Percentiles rank a stretch among this genome's conserved stretches.
phyloP scores from a whole-genome alignment of 306 rosid species.

The Quercus rubra region DNA sequence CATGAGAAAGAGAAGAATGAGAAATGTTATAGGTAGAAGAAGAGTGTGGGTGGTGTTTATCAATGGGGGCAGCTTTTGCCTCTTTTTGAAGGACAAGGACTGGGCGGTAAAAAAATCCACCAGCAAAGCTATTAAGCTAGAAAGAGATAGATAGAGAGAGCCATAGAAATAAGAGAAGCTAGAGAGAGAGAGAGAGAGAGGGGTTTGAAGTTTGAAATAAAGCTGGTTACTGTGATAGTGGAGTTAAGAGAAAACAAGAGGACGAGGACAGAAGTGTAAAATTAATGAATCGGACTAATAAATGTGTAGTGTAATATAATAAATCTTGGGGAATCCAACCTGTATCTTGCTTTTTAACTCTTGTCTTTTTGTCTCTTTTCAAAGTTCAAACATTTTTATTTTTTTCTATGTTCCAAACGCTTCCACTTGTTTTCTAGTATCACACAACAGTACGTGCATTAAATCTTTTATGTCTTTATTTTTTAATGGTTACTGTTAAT shows the following conservation, averaged over 20 bases:
- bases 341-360: constrained; percentile 26
- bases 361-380: constrained; percentile 52
- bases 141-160: constrained; percentile 23
- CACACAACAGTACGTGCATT: constrained; percentile 27
- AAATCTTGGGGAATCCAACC: constrained; percentile 57
- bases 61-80: constrained; percentile 21
- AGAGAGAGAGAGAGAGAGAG: constrained; percentile 4
- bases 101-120: constrained; percentile 33
- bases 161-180: background rate
- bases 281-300: constrained; percentile 27
- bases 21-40: too few species aligned
- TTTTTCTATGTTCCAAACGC: constrained; percentile 14
- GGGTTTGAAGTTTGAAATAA: constrained; percentile 68
- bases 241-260: constrained; percentile 22
- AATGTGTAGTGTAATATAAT: constrained; percentile 8
- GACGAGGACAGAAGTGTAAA: constrained; percentile 62
- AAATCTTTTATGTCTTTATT: background rate
- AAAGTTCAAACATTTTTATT: constrained; percentile 47
- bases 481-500: background rate
- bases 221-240: constrained; percentile 41
- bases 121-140: background rate
- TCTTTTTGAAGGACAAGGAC: constrained; percentile 16
- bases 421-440: constrained; percentile 28
- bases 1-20: constrained; percentile 2
- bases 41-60: background rate